phyloP scores from a whole-genome alignment of 164 flowering plant species.

The Piper longum region DNA sequence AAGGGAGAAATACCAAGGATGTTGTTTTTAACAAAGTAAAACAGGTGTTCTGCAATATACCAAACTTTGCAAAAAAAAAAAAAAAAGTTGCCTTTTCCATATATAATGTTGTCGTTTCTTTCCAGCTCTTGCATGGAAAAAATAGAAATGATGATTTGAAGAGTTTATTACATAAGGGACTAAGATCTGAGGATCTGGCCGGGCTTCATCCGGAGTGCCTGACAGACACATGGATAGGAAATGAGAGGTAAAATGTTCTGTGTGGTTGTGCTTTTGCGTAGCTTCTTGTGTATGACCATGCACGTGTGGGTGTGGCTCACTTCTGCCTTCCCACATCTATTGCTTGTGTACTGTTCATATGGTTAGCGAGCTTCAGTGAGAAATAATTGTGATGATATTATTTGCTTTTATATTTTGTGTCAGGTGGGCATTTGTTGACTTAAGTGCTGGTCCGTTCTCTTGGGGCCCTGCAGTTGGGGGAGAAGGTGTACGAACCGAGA shows the following conservation, averaged over 20 bases:
- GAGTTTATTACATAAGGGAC: constrained; percentile 40
- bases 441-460: constrained; percentile 94
- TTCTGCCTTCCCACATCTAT: background rate
- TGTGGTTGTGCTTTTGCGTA: constrained; percentile 8
- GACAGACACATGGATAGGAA: constrained; percentile 93
- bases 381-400: background rate
- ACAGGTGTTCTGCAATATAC: constrained; percentile 28
- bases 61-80: background rate
- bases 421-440: constrained; percentile 96
- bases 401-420: constrained; percentile 7
- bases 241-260: constrained; percentile 41
- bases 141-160: constrained; percentile 59
- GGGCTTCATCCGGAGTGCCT: constrained; percentile 77
- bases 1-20: constrained; percentile 51
- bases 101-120: constrained; percentile 2
- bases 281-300: background rate
- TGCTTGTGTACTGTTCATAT: background rate
- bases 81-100: too few species aligned
- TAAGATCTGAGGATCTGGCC: constrained; percentile 60
- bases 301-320: background rate
- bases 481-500: constrained; percentile 93
- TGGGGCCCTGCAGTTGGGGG: constrained; percentile 99
- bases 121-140: constrained; percentile 58
- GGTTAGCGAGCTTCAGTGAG: too few species aligned
- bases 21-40: constrained; percentile 49